Conservation (phyloP, 1,139 yeast genomes). For the Arxiozyma telluris region DNA sequence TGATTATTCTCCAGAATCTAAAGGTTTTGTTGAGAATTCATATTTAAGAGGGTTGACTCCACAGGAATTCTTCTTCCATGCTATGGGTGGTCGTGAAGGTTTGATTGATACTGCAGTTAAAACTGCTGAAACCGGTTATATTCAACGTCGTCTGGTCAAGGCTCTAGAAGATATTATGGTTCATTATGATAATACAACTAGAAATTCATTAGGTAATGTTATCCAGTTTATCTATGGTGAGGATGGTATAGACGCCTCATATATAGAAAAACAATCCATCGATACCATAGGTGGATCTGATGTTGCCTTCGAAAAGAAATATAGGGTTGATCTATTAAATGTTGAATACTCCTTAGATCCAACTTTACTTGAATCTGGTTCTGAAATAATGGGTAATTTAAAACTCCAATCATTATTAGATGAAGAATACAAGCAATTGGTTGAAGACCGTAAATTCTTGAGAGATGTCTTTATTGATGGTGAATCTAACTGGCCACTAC, state of each 20-base stretch:
- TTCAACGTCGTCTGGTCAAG: slow-evolving; percentile 96
- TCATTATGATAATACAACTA: slow-evolving; percentile 95
- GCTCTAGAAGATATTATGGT: slow-evolving; percentile 99
- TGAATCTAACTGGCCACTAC: slow-evolving; percentile 95
- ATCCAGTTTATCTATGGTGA: slow-evolving; percentile 97
- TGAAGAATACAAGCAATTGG: slow-evolving; percentile 71
- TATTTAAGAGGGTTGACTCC: slow-evolving; percentile 97
- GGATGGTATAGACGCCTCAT: slow-evolving; percentile 97
- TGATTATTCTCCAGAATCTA: slow-evolving; percentile 95
- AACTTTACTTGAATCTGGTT: slow-evolving; percentile 74
- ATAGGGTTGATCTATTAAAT: slow-evolving; percentile 80
- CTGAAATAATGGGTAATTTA: slow-evolving; percentile 84
- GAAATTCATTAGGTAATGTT: slow-evolving; percentile 94
- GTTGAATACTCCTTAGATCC: slow-evolving; percentile 56
- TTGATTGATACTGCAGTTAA: slow-evolving; percentile 97
- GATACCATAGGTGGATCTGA: slow-evolving; percentile 95
- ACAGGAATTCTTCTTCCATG: slow-evolving; percentile 98
- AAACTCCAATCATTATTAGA: slow-evolving; percentile 74
- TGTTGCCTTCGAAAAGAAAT: slow-evolving; percentile 70
- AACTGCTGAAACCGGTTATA: slow-evolving; percentile 98
- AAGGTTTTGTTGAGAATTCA: slow-evolving; percentile 96
- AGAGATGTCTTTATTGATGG: slow-evolving; percentile 86
- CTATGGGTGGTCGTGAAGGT: slow-evolving; percentile 99
- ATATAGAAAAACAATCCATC: slow-evolving; percentile 93
- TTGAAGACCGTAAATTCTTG: slow-evolving; percentile 66